Evolutionary conservation across 805 yeast genomes (phyloP).

Genomic region (Debaryomyces hansenii): DNA sequence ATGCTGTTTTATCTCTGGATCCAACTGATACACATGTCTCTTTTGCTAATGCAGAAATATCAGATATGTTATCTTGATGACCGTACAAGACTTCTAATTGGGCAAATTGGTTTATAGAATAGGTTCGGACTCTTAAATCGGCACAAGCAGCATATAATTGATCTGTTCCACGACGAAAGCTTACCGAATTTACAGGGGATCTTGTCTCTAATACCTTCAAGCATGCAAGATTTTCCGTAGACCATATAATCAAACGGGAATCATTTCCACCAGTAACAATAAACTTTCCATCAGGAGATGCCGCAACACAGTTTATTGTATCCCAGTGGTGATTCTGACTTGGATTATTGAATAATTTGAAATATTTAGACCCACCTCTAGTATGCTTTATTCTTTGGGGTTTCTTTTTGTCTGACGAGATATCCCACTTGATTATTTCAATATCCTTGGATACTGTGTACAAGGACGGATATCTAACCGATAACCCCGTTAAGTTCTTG

Average conservation of each 20-base stretch:
- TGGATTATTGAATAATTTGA: slow-evolving; percentile 46
- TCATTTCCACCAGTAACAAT: slow-evolving; percentile 93
- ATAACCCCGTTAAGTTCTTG: slow-evolving; percentile 53
- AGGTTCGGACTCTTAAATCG: slow-evolving; percentile 87
- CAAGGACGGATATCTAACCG: slow-evolving; percentile 60
- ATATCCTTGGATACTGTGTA: slow-evolving; percentile 83
- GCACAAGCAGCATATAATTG: slow-evolving; percentile 91
- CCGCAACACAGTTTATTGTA: slow-evolving; percentile 76
- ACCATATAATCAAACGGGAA: slow-evolving; percentile 80
- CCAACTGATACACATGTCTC: slow-evolving; percentile 97
- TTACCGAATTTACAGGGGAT: slow-evolving; percentile 69
- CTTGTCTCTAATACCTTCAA: slow-evolving; percentile 76
- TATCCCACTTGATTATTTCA: slow-evolving; percentile 78
- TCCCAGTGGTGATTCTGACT: slow-evolving; percentile 72
- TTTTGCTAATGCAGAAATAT: slow-evolving; percentile 73
- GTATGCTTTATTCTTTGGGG: slow-evolving; percentile 66
- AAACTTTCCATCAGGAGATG: slow-evolving; percentile 81
- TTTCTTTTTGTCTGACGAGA: slow-evolving; percentile 44
- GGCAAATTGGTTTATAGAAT: slow-evolving; percentile 79
- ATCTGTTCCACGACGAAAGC: slow-evolving; percentile 78
- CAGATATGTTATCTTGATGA: slow-evolving; percentile 88
- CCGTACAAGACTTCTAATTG: slow-evolving; percentile 92
- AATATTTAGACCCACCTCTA: slow-evolving; percentile 58
- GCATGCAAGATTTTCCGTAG: slow-evolving; percentile 73
- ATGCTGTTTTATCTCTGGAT: slow-evolving; percentile 89